These are phyloP conservation scores for Salix exigua DNA, from an alignment of 345 rosid genomes.

Conservation along the genomic window DNA sequence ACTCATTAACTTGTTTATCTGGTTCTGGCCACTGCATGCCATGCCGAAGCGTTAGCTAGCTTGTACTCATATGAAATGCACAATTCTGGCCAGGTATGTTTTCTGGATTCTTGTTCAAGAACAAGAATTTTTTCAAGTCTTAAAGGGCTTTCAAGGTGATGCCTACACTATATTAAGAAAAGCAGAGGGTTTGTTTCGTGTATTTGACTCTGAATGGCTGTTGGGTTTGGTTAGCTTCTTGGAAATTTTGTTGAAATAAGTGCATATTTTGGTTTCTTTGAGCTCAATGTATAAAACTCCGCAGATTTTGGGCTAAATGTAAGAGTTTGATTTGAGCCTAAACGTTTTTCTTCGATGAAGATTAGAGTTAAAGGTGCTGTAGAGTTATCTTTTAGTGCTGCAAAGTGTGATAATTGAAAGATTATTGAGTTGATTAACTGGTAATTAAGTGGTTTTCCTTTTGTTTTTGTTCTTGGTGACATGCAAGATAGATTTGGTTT, in stretches of 20 bases:
- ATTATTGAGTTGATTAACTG: too few relatives aligned
- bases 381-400: too few relatives aligned
- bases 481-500: too few relatives aligned
- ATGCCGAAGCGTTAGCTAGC: neutral
- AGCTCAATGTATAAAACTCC: neutral
- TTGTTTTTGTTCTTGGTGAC: too few relatives aligned
- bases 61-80: neutral
- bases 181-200: neutral
- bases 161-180: neutral
- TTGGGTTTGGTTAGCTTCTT: neutral
- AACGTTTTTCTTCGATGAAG: too few relatives aligned
- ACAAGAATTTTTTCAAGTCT: neutral
- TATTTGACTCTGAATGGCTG: neutral
- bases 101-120: slow-evolving; percentile 1
- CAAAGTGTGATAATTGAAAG: too few relatives aligned
- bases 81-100: neutral
- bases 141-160: neutral
- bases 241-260: neutral
- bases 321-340: neutral
- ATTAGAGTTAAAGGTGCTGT: too few relatives aligned
- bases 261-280: neutral
- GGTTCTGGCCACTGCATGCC: neutral
- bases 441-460: too few relatives aligned
- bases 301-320: neutral
- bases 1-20: neutral